phyloP scores from a whole-genome alignment of 2,329 filamentous ascomycete genomes.

The Colletotrichum caudatum region DNA sequence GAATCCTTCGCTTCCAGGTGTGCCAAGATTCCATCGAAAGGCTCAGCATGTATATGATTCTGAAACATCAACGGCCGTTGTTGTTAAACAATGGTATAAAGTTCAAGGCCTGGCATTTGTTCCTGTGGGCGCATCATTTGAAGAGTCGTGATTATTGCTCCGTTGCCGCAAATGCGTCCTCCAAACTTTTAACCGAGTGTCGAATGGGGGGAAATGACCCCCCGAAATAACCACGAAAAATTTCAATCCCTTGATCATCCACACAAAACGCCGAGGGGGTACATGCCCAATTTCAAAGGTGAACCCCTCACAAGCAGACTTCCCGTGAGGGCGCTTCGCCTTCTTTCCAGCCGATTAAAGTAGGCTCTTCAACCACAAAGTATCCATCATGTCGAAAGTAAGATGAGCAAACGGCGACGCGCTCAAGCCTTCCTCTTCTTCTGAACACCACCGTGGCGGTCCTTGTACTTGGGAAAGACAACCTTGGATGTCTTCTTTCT shows the following conservation, averaged over 20 bases:
- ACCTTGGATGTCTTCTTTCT: conserved; percentile 67
- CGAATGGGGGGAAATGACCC: conserved; percentile 5
- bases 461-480: conserved; percentile 70
- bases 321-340: not conserved
- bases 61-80: not conserved
- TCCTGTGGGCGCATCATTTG: not conserved
- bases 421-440: conserved; percentile 57
- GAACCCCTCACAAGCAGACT: not conserved
- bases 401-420: not conserved
- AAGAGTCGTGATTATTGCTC: not conserved
- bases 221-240: conserved; percentile 12
- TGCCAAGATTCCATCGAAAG: not conserved
- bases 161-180: conserved; percentile 3
- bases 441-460: conserved; percentile 56
- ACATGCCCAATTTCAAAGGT: not conserved
- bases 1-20: conserved; percentile 9
- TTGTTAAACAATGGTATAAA: not conserved
- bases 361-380: conserved; percentile 2
- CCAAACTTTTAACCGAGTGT: conserved; percentile 21
- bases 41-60: too few relatives aligned
- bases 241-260: conserved; percentile 17
- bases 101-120: not conserved
- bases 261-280: conserved; percentile 25
- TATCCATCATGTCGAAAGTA: not conserved
- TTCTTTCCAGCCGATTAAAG: not conserved